phyloP scores from a whole-genome alignment of 306 rosid genomes.

The Trifolium pratense region DNA sequence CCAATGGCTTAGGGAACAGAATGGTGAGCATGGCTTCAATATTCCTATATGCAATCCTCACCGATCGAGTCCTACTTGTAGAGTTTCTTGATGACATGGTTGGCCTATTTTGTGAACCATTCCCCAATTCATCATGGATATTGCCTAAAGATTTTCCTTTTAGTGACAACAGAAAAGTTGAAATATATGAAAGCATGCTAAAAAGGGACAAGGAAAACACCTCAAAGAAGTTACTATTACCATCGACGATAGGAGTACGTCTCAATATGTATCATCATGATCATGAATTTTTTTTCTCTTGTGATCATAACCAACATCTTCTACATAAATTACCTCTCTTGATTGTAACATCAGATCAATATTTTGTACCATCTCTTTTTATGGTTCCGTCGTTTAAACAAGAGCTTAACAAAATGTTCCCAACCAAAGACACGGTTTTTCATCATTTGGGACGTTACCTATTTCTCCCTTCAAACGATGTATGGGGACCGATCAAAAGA shows the following conservation, averaged over 20 bases:
- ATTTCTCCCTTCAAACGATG: conserved; percentile 37
- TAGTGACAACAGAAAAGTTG: conserved; percentile 17
- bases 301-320: conserved; percentile 57
- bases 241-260: conserved; percentile 44
- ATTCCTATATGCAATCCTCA: conserved; percentile 64
- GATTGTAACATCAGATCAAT: conserved; percentile 60
- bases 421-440: conserved; percentile 28
- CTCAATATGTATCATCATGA: conserved; percentile 49
- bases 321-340: conserved; percentile 49
- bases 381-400: conserved; percentile 55
- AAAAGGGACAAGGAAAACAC: conserved; percentile 31
- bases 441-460: conserved; percentile 36
- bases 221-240: conserved; percentile 26
- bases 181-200: conserved; percentile 54
- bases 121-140: conserved; percentile 61
- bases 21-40: conserved; percentile 57
- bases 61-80: conserved; percentile 55
- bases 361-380: conserved; percentile 62
- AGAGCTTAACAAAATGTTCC: conserved; percentile 38
- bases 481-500: conserved; percentile 52
- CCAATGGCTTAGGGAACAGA: conserved; percentile 65
- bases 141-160: conserved; percentile 55
- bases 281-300: conserved; percentile 59
- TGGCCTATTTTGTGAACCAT: conserved; percentile 58
- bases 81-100: conserved; percentile 19